Conservation (phyloP, 352 stramenopile species). For the Pythium dissotocum region DNA sequence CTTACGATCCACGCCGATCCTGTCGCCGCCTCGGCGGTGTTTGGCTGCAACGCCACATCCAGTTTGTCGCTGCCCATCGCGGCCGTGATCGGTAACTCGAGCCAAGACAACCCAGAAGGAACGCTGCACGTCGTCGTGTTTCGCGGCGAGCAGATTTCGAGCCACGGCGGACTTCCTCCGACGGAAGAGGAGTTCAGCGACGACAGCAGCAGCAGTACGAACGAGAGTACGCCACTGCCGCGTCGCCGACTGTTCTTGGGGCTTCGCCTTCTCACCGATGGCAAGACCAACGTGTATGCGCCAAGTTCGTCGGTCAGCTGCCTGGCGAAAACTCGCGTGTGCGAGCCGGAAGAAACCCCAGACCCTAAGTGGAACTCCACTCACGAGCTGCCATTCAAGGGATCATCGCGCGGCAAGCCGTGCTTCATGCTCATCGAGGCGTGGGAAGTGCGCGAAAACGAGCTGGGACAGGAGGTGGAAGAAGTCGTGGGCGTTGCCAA, state of each 20-base stretch:
- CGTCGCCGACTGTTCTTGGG: constrained; percentile 60
- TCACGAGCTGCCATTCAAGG: constrained; percentile 70
- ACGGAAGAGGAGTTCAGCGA: constrained; percentile 57
- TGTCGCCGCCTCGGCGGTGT: constrained; percentile 83
- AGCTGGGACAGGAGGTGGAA: constrained; percentile 47
- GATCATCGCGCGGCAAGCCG: constrained; percentile 71
- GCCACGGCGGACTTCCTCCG: constrained; percentile 38
- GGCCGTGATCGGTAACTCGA: constrained; percentile 75
- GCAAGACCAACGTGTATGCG: constrained; percentile 88
- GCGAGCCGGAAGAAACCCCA: constrained; percentile 49
- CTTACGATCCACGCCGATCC: constrained; percentile 84
- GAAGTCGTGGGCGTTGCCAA: constrained; percentile 83
- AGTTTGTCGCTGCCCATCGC: constrained; percentile 84
- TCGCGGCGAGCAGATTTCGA: constrained; percentile 82
- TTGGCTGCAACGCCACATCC: constrained; percentile 86
- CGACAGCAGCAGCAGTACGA: constrained; percentile 41
- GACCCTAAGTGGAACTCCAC: constrained; percentile 85
- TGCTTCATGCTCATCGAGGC: constrained; percentile 89
- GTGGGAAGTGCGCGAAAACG: constrained; percentile 61
- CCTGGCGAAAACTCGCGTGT: constrained; percentile 62
- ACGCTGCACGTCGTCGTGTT: constrained; percentile 78
- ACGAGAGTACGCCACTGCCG: constrained; percentile 40
- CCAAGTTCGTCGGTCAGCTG: constrained; percentile 76
- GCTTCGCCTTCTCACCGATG: constrained; percentile 72
- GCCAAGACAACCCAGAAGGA: constrained; percentile 76